Base-by-base conservation (phyloP, 176 grass and related monocot species). In the Phoenix dactylifera region DNA sequence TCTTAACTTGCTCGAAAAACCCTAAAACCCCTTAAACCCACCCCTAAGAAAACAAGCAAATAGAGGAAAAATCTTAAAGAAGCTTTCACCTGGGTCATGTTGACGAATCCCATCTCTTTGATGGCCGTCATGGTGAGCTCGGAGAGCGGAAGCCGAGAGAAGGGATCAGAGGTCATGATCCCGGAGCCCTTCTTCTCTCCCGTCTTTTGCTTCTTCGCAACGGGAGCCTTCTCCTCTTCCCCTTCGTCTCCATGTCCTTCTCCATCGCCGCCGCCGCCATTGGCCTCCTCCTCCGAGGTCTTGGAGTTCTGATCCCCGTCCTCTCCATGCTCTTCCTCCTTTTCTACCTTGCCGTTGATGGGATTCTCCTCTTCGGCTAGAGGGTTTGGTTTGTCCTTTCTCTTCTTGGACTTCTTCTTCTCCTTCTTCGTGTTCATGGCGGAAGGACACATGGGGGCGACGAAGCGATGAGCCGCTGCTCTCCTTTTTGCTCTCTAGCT, bases 61-160 rank as follows among this genome's bases (percentile, higher is more conserved):
- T 7, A 39, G 24, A 18, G 59, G 15, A 22, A 55, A 25, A 51
- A 44, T 20, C 22, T 9, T 4, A 15, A 55, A 18, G 59, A 29
- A 22, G 1, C 4, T 18, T 5, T 4, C 6, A 92, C 88, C 80
- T 92, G 88, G 16, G 80, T 86, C 49, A 87, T 84, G 62, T 86
- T 63, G 50, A 74, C 82, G 56, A 77, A 86, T 57, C 79, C 85
- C 88, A 92, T 92, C 73, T 92, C 88, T 23, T 39, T 57, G 66
- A 92, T 71, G 49, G 88, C 76, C 18, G 54, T 83, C 52, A 81
- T 57, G 15, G 88, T 92, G 35, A 22, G 72, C 69, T 83, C 73
- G 14, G 88, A 92, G 20, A 92, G 62, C 65, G 73, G 76, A 55
- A 92, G 83, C 58, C 75, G 72, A 4, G 83, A 87, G 80, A 92